Conservation (phyloP, 2,329 filamentous ascomycete species). For the Xylaria sp. region DNA sequence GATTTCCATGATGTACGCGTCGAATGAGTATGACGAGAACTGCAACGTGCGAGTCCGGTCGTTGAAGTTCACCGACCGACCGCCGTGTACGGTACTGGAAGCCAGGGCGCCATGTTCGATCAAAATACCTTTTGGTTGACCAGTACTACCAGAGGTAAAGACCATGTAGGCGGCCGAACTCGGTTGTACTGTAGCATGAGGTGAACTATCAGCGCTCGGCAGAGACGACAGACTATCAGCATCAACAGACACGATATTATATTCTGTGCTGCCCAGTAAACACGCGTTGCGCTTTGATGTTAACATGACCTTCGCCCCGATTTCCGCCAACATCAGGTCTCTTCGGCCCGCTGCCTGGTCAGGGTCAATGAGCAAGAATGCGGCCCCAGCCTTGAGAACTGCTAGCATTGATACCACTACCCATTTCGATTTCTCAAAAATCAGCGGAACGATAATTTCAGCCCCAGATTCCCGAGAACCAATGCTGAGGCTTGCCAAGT, state of each 20-base stretch:
- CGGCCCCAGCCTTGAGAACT: neutral
- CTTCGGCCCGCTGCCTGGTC: neutral
- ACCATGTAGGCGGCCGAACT: neutral
- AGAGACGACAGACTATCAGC: neutral
- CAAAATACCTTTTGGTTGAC: neutral
- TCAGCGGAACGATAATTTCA: neutral
- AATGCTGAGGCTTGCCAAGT: neutral
- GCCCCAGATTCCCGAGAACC: neutral
- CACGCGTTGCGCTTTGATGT: neutral
- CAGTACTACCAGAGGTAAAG: conserved; percentile 1
- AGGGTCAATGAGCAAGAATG: neutral
- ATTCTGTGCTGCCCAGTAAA: neutral
- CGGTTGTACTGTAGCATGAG: neutral
- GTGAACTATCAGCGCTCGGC: neutral
- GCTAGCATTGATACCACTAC: neutral
- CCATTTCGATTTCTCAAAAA: neutral
- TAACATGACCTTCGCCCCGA: neutral
- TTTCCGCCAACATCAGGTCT: neutral
- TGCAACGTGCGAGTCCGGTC: neutral
- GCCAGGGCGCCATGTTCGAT: neutral
- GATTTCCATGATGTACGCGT: neutral
- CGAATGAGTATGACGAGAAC: conserved; percentile 7
- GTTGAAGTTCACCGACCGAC: neutral
- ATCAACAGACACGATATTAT: neutral
- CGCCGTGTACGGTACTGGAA: neutral